phyloP scores from a whole-genome alignment of 163 green algal species.

The Chlamydomonas reinhardtii region DNA sequence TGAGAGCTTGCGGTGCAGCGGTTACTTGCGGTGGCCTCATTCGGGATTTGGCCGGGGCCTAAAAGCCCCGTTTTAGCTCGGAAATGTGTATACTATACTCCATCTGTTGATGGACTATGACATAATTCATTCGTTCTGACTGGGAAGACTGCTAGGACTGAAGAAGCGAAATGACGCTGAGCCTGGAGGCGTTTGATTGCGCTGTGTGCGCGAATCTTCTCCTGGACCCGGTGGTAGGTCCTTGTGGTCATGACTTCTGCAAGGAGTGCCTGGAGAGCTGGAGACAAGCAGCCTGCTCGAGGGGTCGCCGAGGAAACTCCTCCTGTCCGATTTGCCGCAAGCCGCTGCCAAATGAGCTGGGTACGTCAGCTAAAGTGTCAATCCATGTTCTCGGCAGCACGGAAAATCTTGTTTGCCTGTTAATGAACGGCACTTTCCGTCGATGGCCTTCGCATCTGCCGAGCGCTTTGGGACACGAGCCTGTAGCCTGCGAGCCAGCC shows the following conservation, averaged over 20 bases:
- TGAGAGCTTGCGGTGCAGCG: too few relatives aligned
- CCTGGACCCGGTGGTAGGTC: constrained; percentile 55
- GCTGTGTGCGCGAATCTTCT: constrained; percentile 51
- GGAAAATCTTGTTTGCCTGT: background rate
- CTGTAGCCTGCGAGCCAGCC: too few relatives aligned
- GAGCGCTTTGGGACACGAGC: too few relatives aligned
- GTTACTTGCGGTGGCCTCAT: too few relatives aligned
- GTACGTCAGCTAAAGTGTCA: background rate
- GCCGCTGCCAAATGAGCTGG: constrained; percentile 22
- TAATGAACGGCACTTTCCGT: too few relatives aligned
- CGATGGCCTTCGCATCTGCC: too few relatives aligned
- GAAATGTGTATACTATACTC: too few relatives aligned
- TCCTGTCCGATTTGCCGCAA: constrained; percentile 53
- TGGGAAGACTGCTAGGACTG: too few relatives aligned
- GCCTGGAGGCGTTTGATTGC: constrained; percentile 11
- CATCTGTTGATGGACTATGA: background rate
- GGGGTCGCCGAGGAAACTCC: background rate
- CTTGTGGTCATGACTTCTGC: constrained; percentile 62
- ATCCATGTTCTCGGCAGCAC: background rate
- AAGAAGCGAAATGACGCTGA: background rate
- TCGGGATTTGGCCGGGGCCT: too few relatives aligned
- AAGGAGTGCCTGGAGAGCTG: constrained; percentile 45
- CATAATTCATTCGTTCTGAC: background rate
- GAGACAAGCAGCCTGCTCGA: background rate
- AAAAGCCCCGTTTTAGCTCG: too few relatives aligned